Evolutionary conservation across 2,329 filamentous ascomycete species (phyloP), one percentile per base, ranked within the genome.

Genomic region (Pyrenochaeta sp.): DNA sequence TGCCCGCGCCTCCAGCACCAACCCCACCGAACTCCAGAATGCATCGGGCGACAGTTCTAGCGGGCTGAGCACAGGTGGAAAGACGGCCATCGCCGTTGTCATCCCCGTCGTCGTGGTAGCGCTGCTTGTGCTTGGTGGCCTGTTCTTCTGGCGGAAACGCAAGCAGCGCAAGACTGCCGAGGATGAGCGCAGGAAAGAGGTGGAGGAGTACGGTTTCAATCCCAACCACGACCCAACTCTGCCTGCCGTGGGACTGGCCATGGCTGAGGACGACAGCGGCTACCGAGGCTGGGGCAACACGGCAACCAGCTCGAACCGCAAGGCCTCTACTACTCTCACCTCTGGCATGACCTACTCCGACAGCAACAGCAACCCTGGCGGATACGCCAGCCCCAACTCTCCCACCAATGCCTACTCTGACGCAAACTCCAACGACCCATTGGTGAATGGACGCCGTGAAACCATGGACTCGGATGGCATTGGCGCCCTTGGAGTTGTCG

Each of bases 181-280:
- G 71, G 95, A 97, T 73, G 87, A 93, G 67, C 87, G 95, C 45
- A 87, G 93, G 60, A 97, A 97, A 79, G 95, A 99, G 77, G 92
- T 97, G 10, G 94, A 98, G 75, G 95, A 98, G 72, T 98, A 98
- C 74, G 89, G 90, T 29, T 98, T 93, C 81, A 98, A 98, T 75
- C 95, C 95, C n/a, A 98, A 98, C 77, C 89, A 92, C 55, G 93
- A 97, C 72, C 92, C 93, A 0, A 92, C 90, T 0, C 82, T 97
- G 11, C 87, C 87, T 7, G 81, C 82, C 9, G 80, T 85, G 14
- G 80, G 77, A 21, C 77, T 82, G 46, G 83, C 83, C 47, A 92
- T 93, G 88, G 84, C 86, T 52, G 91, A 97, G 59, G 84, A 85
- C 52, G 83, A 82, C 49, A 85, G 87, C 2, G 94, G 94, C 42